A percentile compares a stretch with the other conserved stretches of the same genome.
Evolutionary conservation across 805 yeast genomes (phyloP).

Genomic region (Tetrapisispora iriomotensis): DNA sequence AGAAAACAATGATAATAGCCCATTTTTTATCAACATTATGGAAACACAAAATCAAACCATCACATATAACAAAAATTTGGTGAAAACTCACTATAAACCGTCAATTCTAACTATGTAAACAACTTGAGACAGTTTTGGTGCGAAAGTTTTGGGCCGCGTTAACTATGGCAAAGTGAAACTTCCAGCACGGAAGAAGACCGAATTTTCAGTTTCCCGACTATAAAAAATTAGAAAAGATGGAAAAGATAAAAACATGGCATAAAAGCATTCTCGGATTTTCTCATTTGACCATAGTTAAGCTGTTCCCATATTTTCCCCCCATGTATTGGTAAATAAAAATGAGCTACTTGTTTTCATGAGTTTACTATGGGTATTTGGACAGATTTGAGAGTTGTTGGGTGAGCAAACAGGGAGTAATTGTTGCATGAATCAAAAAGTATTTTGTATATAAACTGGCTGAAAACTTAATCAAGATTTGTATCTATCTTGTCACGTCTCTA

Average conservation of each 20-base stretch:
- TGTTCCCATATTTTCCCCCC: slow-evolving; percentile 14
- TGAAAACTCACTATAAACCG: background rate
- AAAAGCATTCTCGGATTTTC: slow-evolving; percentile 15
- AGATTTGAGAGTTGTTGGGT: no score
- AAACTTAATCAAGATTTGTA: no score
- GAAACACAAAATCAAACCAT: no score
- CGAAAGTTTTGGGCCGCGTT: slow-evolving; percentile 15
- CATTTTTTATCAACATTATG: no score
- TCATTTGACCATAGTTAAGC: slow-evolving; percentile 9
- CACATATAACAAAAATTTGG: no score
- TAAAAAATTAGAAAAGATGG: background rate
- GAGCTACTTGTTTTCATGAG: background rate
- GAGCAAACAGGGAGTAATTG: no score
- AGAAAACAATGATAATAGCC: no score
- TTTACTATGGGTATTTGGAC: background rate
- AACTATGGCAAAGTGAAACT: slow-evolving; percentile 17
- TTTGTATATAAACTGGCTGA: no score
- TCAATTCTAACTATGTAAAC: background rate
- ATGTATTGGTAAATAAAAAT: slow-evolving; percentile 4
- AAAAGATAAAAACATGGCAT: background rate
- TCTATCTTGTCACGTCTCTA: no score
- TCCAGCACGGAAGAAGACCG: slow-evolving; percentile 5
- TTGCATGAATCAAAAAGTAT: no score
- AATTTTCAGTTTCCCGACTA: background rate
- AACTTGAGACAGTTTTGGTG: slow-evolving; percentile 4